Conservation (phyloP, 352 stramenopile genomes). For the Pythium insidiosum region DNA sequence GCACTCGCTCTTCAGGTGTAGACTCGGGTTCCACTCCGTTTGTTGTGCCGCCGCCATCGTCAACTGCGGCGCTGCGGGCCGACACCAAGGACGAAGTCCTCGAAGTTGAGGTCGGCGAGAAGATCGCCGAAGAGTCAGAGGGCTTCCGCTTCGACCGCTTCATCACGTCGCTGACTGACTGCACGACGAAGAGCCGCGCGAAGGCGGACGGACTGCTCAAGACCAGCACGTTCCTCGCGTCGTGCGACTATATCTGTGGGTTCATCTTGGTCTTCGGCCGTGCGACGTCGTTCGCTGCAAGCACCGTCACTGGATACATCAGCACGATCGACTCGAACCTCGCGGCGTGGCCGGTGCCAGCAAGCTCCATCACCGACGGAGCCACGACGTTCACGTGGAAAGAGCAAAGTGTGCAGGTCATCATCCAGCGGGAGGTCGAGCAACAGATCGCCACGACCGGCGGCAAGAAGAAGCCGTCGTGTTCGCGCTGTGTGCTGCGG, state of each 20-base stretch:
- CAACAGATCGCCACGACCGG: conserved; percentile 45
- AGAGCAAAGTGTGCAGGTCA: conserved; percentile 37
- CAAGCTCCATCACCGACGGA: conserved; percentile 7
- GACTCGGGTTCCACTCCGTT: conserved; percentile 1
- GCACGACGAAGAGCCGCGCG: conserved; percentile 21
- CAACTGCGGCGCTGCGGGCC: neutral
- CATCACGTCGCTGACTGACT: conserved; percentile 23
- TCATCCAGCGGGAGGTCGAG: conserved; percentile 62
- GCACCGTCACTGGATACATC: conserved; percentile 68
- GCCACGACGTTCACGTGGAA: conserved; percentile 36
- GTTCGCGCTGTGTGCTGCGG: conserved; percentile 56
- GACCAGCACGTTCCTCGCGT: conserved; percentile 36
- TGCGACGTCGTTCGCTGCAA: conserved; percentile 72
- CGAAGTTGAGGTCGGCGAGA: conserved; percentile 47
- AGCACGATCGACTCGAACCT: conserved; percentile 59
- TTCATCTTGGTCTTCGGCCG: conserved; percentile 76
- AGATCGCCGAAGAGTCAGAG: conserved; percentile 17
- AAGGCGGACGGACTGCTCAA: conserved; percentile 29
- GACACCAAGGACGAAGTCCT: conserved; percentile 45
- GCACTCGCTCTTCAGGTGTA: conserved; percentile 17
- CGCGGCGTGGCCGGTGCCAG: conserved; percentile 25
- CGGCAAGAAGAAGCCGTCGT: conserved; percentile 82
- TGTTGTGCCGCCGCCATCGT: neutral
- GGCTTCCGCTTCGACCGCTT: conserved; percentile 47
- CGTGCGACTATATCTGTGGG: conserved; percentile 53